Percentiles rank a stretch among this genome's conserved stretches.
These are phyloP conservation scores for Rosa lucieae DNA, from an alignment of 306 rosid genomes.

Conservation along the genomic window DNA sequence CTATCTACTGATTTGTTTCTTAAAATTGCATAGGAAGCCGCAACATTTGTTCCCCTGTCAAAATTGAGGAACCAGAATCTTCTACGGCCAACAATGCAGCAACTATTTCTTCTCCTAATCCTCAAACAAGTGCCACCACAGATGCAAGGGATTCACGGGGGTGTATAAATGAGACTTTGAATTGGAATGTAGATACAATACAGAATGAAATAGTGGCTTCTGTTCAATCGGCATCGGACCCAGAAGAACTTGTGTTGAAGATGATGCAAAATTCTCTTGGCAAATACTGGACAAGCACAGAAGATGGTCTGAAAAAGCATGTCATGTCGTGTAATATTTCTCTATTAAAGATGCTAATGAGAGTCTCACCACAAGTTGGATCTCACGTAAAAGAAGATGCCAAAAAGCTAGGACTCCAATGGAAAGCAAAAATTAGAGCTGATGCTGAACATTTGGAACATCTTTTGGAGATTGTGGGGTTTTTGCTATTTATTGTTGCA, in stretches of 20 bases:
- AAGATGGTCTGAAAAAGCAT: slow-evolving; percentile 16
- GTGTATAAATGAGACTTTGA: slow-evolving; percentile 20
- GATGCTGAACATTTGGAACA: slow-evolving; percentile 29
- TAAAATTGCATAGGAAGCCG: slow-evolving; percentile 17
- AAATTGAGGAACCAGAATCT: slow-evolving; percentile 20
- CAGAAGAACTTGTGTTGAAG: slow-evolving; percentile 54
- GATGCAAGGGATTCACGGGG: slow-evolving; percentile 31
- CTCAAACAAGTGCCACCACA: slow-evolving; percentile 19
- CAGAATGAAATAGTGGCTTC: slow-evolving; percentile 20
- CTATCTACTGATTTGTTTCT: neutral
- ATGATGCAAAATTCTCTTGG: slow-evolving; percentile 30
- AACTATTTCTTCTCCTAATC: slow-evolving; percentile 24
- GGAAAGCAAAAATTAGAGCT: slow-evolving; percentile 39
- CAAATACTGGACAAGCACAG: slow-evolving; percentile 25
- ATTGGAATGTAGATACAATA: slow-evolving; percentile 15
- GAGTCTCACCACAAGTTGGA: slow-evolving; percentile 42
- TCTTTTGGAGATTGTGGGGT: slow-evolving; percentile 40
- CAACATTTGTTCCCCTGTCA: neutral
- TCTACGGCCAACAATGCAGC: neutral
- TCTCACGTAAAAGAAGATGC: slow-evolving; percentile 48
- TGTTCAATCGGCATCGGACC: slow-evolving; percentile 41
- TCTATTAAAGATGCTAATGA: slow-evolving; percentile 39
- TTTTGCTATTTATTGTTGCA: slow-evolving; percentile 44
- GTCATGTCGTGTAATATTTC: slow-evolving; percentile 23
- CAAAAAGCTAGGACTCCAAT: slow-evolving; percentile 39